Percentiles rank a stretch among this genome's conserved stretches.
These are phyloP conservation scores for Circinella minor DNA, from an alignment of 371 early-diverging fungal species.

Conservation along the genomic window DNA sequence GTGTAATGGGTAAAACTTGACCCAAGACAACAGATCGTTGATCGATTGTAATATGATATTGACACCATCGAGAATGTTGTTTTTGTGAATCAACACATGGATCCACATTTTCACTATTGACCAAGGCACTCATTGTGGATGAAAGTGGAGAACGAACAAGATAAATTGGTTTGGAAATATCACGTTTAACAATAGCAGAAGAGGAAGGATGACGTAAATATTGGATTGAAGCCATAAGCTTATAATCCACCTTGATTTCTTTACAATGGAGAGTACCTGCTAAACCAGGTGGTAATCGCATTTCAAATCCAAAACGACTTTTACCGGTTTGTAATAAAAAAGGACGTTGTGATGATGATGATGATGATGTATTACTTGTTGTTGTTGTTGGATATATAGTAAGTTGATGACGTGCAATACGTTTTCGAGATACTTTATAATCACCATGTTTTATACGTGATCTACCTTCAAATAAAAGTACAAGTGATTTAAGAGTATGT, in stretches of 20 bases:
- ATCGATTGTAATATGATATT: slow-evolving; percentile 8
- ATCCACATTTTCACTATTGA: slow-evolving; percentile 2
- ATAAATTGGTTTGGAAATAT: background rate
- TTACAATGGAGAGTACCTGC: slow-evolving; percentile 2
- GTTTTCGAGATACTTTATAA: background rate
- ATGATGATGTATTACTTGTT: background rate
- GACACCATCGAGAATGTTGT: slow-evolving; percentile 13
- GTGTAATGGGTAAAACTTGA: background rate
- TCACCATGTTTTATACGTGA: background rate
- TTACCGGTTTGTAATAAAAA: slow-evolving; percentile 1
- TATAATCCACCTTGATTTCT: background rate
- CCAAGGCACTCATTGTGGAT: slow-evolving; percentile 5
- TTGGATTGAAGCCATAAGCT: background rate
- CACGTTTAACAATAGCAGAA: background rate
- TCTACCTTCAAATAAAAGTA: slow-evolving; percentile 9
- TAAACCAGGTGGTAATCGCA: background rate
- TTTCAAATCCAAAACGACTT: slow-evolving; percentile 5
- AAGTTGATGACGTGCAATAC: slow-evolving; percentile 6
- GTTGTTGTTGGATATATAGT: slow-evolving; percentile 7
- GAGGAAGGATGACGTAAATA: background rate
- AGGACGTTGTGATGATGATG: background rate
- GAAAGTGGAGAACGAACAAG: background rate
- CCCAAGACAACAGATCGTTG: background rate
- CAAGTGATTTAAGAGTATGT: slow-evolving; percentile 4
- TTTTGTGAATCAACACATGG: slow-evolving; percentile 4